These are phyloP conservation scores for Huntiella omanensis DNA, from an alignment of 2,329 filamentous ascomycete species.

Conservation along the genomic window DNA sequence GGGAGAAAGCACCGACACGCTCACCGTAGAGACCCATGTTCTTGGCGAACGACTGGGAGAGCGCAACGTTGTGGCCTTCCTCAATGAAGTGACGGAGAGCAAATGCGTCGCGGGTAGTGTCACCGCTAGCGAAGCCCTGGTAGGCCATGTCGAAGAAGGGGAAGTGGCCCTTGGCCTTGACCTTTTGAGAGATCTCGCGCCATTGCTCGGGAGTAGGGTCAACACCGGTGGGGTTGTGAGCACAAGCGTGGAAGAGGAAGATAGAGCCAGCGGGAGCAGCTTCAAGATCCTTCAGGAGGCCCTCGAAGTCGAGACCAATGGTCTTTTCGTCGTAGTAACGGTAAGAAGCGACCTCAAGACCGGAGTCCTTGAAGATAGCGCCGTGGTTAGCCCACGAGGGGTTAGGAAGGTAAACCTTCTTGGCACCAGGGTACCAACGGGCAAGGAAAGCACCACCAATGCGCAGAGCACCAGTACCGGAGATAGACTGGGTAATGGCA, in stretches of 20 bases:
- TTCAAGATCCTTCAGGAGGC: conserved; percentile 80
- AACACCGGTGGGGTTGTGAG: conserved; percentile 93
- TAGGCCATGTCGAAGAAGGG: conserved; percentile 99
- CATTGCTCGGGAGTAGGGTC: conserved; percentile 87
- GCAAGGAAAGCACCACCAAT: conserved; percentile 87
- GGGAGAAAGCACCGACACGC: conserved; percentile 90
- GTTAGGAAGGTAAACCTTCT: conserved; percentile 91
- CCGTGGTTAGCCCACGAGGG: conserved; percentile 98
- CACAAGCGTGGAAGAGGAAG: conserved; percentile 89
- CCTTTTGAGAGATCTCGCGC: conserved; percentile 69
- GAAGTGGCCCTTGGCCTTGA: conserved; percentile 76
- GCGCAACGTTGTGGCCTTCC: conserved; percentile 72
- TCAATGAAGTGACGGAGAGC: conserved; percentile 84
- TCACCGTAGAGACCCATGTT: conserved; percentile 99
- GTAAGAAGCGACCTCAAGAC: conserved; percentile 84
- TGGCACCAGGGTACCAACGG: conserved; percentile 76
- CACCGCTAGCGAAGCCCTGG: conserved; percentile 88
- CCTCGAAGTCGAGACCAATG: conserved; percentile 93
- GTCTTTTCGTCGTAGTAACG: conserved; percentile 98
- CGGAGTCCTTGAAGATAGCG: conserved; percentile 86
- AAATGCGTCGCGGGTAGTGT: conserved; percentile 84
- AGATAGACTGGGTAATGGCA: conserved; percentile 94
- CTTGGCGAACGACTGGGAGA: conserved; percentile 94
- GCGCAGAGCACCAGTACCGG: conserved; percentile 85
- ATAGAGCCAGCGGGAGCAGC: conserved; percentile 70